Conservation (phyloP, 2,329 filamentous ascomycete genomes). For the Geosmithia flava region DNA sequence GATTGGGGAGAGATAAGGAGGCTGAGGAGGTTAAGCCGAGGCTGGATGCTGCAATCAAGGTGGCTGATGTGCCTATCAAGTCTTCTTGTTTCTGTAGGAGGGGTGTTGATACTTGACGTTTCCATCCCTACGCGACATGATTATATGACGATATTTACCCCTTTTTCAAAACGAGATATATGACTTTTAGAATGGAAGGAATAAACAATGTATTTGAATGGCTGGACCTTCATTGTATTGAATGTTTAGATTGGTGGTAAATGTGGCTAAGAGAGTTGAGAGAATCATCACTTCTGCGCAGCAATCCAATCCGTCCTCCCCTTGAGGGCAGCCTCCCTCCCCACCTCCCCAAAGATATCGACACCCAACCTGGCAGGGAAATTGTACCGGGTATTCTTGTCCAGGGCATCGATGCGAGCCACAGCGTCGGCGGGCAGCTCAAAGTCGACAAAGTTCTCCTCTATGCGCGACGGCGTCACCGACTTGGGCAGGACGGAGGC, state of each 20-base stretch:
- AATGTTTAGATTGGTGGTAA: too few relatives aligned
- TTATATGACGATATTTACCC: background rate
- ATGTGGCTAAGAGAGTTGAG: too few relatives aligned
- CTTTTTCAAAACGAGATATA: too few relatives aligned
- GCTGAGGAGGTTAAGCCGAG: constrained; percentile 16
- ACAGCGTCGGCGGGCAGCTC: constrained; percentile 22
- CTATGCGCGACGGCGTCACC: constrained; percentile 52
- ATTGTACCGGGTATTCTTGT: constrained; percentile 27
- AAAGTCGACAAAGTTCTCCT: constrained; percentile 44
- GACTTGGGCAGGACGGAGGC: constrained; percentile 61
- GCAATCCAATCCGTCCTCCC: constrained; percentile 20
- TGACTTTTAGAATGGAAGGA: too few relatives aligned
- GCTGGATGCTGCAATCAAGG: constrained; percentile 33
- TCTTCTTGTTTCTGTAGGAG: constrained; percentile 43
- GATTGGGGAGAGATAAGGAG: constrained; percentile 18
- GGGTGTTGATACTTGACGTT: background rate
- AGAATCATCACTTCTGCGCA: constrained; percentile 12
- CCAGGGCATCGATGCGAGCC: constrained; percentile 22
- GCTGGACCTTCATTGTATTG: too few relatives aligned
- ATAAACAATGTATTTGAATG: too few relatives aligned
- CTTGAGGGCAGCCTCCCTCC: constrained; percentile 20
- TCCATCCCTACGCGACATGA: background rate
- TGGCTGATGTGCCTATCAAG: constrained; percentile 44
- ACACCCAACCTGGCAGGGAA: constrained; percentile 26
- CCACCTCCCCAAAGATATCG: constrained; percentile 28